Evolutionary conservation across 73 alveolate species (phyloP).

Genomic region (Paramecium sonneborni): DNA sequence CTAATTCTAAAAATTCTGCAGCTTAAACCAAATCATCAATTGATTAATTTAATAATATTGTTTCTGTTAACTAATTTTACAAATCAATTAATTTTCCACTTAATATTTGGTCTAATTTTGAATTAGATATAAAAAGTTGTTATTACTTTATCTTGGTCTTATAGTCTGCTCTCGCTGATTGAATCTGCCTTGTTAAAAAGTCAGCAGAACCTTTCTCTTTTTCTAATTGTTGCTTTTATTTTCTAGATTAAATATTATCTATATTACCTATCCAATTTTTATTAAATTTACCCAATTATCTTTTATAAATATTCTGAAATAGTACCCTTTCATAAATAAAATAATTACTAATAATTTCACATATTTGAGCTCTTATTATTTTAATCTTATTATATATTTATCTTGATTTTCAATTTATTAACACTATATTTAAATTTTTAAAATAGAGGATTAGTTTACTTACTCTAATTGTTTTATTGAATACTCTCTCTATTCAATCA

Average conservation of each 20-base stretch:
- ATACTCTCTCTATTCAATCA: no score
- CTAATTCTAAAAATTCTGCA: not conserved
- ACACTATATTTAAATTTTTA: not conserved
- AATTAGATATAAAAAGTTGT: not conserved
- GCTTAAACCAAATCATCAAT: not conserved
- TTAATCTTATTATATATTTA: not conserved
- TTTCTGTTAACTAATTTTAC: not conserved
- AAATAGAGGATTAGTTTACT: not conserved
- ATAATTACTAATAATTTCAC: not conserved
- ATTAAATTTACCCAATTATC: not conserved
- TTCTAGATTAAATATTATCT: no score
- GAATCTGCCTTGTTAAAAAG: not conserved
- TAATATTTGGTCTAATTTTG: not conserved
- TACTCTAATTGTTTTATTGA: not conserved
- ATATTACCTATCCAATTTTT: not conserved
- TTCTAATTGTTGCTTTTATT: not conserved
- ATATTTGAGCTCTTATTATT: not conserved
- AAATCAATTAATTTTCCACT: not conserved
- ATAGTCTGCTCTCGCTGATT: not conserved
- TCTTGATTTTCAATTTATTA: not conserved
- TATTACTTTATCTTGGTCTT: not conserved
- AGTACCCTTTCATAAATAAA: not conserved
- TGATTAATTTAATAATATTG: not conserved
- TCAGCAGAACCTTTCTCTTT: not conserved
- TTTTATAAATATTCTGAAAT: not conserved